phyloP scores from a whole-genome alignment of 805 yeast genomes.

The Ogataea nitratoaversa region DNA sequence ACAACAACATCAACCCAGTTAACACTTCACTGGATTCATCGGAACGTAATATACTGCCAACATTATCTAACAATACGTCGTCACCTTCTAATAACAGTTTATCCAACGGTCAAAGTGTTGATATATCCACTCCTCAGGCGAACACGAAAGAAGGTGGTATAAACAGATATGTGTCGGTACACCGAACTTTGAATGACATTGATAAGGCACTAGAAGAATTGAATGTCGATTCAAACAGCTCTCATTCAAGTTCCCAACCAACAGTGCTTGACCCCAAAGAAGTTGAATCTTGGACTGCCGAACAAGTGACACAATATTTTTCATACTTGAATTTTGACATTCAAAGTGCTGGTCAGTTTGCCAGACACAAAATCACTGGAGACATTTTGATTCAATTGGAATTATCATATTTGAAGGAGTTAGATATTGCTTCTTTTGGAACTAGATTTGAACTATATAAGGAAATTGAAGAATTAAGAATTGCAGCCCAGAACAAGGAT shows the following conservation, averaged over 20 bases:
- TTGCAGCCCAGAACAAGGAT: conserved; percentile 19
- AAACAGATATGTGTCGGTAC: conserved; percentile 37
- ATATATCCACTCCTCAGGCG: conserved; percentile 2
- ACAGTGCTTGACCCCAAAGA: conserved; percentile 39
- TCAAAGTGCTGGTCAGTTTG: conserved; percentile 73
- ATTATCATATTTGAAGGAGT: conserved; percentile 79
- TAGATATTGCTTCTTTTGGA: conserved; percentile 90
- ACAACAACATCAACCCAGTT: conserved; percentile 1
- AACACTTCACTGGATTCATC: background rate
- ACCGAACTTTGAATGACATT: conserved; percentile 61
- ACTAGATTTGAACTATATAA: conserved; percentile 89
- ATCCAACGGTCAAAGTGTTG: background rate
- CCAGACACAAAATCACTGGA: conserved; percentile 87
- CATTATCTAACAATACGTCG: no score
- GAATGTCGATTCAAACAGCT: conserved; percentile 22
- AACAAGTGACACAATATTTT: conserved; percentile 79
- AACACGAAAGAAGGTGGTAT: conserved; percentile 1
- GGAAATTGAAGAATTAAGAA: conserved; percentile 70
- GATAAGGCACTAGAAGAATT: conserved; percentile 70
- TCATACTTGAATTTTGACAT: conserved; percentile 67
- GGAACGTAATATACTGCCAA: background rate
- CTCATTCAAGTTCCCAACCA: background rate
- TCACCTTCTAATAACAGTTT: no score
- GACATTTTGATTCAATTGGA: conserved; percentile 80
- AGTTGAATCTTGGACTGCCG: conserved; percentile 73